Evolutionary conservation across 257 asterid genomes (phyloP).

Genomic region (Solanum raphanifolium): DNA sequence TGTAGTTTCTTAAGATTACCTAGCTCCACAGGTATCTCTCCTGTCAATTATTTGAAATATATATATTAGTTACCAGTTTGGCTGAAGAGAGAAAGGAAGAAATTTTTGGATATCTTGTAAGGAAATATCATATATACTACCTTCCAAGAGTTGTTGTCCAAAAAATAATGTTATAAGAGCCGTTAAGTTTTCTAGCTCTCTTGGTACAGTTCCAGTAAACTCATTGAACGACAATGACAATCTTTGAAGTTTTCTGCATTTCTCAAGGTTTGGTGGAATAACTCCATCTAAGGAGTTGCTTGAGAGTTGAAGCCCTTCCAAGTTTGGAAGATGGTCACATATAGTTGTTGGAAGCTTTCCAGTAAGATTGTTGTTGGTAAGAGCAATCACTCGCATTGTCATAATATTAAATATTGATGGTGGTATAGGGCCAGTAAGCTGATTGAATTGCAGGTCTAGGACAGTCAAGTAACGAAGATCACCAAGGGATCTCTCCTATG

Average conservation of each 20-base stretch:
- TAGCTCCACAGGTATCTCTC: no score
- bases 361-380: neutral
- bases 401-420: neutral
- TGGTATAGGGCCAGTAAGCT: neutral
- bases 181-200: neutral
- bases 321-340: no score
- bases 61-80: no score
- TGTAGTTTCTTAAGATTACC: no score
- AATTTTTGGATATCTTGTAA: no score
- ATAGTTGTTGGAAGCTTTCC: no score
- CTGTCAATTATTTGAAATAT: no score
- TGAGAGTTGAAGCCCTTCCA: neutral
- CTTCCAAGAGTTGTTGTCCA: neutral
- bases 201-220: no score
- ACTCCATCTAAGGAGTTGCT: neutral
- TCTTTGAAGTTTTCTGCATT: neutral
- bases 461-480: neutral
- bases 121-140: no score
- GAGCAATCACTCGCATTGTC: neutral
- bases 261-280: neutral
- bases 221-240: neutral
- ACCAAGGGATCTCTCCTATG: neutral
- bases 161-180: no score
- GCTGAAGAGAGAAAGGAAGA: no score
- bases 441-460: neutral